These are phyloP conservation scores for Penicillium sp. DNA, from an alignment of 2,329 filamentous ascomycete genomes.

Conservation along the genomic window DNA sequence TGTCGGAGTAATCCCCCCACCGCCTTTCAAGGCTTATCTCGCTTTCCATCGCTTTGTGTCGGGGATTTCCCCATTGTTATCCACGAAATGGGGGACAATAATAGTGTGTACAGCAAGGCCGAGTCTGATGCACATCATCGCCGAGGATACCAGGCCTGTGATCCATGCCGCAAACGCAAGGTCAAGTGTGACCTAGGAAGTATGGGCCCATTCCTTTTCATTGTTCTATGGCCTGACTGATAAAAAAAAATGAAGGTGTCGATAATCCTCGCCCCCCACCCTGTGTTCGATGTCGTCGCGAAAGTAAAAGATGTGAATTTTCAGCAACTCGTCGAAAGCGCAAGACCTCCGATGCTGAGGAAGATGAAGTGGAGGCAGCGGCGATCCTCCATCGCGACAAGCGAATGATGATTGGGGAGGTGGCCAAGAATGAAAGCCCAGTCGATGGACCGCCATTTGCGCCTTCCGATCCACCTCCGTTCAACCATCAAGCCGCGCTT, in stretches of 20 bases:
- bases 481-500: slow-evolving; percentile 27
- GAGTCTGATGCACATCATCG: slow-evolving; percentile 43
- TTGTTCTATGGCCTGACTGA: slow-evolving; percentile 16
- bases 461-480: slow-evolving; percentile 26
- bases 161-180: slow-evolving; percentile 51
- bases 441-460: slow-evolving; percentile 30
- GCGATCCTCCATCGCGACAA: slow-evolving; percentile 45
- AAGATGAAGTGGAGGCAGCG: slow-evolving; percentile 43
- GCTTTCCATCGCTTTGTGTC: slow-evolving; percentile 39
- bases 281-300: slow-evolving; percentile 87
- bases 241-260: slow-evolving; percentile 52
- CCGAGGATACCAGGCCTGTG: slow-evolving; percentile 51
- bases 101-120: slow-evolving; percentile 30
- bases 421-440: slow-evolving; percentile 29
- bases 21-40: slow-evolving; percentile 37
- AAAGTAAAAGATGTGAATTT: slow-evolving; percentile 97
- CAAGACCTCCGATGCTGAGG: slow-evolving; percentile 60
- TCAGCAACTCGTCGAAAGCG: slow-evolving; percentile 91
- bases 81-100: slow-evolving; percentile 26
- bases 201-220: slow-evolving; percentile 28
- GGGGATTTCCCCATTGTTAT: slow-evolving; percentile 30
- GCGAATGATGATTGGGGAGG: slow-evolving; percentile 55
- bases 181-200: slow-evolving; percentile 52
- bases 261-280: slow-evolving; percentile 93
- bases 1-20: slow-evolving; percentile 30